Conservation (phyloP, 768 basidiomycete genomes). For the Pisolithus orientalis region DNA sequence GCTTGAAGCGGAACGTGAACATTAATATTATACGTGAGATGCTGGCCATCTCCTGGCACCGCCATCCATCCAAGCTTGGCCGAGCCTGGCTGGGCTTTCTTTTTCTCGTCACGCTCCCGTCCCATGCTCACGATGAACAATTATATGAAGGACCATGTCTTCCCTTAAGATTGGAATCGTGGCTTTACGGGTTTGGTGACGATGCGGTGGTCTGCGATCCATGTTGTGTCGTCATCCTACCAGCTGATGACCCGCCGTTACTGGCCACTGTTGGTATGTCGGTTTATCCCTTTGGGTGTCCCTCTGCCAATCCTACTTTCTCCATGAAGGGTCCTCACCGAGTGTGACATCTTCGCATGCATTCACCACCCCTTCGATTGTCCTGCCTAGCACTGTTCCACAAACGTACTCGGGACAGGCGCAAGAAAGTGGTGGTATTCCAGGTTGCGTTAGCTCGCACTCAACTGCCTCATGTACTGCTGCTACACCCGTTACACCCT, state of each 20-base stretch:
- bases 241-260: neutral
- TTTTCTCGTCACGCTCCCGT: neutral
- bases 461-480: too few relatives aligned
- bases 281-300: neutral
- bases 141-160: neutral
- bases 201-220: neutral
- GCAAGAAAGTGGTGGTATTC: neutral
- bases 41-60: constrained; percentile 7
- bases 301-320: too few relatives aligned
- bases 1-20: constrained; percentile 7
- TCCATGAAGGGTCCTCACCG: too few relatives aligned
- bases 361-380: neutral
- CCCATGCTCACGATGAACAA: neutral
- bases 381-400: neutral
- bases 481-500: too few relatives aligned
- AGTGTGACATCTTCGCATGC: too few relatives aligned
- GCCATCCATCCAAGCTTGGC: neutral
- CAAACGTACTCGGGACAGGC: neutral
- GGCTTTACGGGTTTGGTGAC: neutral
- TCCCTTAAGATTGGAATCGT: neutral
- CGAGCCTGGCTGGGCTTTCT: neutral
- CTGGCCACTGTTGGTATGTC: neutral
- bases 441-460: too few relatives aligned
- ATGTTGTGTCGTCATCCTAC: neutral
- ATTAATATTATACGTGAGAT: constrained; percentile 4